Evolutionary conservation across 2,329 filamentous ascomycete genomes (phyloP).

Genomic region (Phialophora expanda): DNA sequence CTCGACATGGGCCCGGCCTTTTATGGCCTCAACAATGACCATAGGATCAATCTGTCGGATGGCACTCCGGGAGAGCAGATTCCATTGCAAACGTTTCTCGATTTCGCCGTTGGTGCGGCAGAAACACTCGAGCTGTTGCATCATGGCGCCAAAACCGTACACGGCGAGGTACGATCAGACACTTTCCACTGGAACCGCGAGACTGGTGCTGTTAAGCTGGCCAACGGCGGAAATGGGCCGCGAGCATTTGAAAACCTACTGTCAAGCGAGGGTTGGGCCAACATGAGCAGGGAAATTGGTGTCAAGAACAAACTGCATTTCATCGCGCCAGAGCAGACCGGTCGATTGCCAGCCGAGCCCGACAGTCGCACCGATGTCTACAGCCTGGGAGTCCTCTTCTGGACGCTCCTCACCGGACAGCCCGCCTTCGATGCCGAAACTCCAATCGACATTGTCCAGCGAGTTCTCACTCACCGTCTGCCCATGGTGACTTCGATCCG

Average conservation of each 20-base stretch:
- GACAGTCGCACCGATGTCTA: conserved; percentile 94
- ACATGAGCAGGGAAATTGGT: conserved; percentile 79
- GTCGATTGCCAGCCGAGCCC: conserved; percentile 87
- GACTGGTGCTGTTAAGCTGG: conserved; percentile 73
- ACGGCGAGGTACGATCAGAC: conserved; percentile 88
- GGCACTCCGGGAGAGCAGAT: conserved; percentile 64
- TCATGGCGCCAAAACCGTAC: conserved; percentile 81
- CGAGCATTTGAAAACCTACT: conserved; percentile 90
- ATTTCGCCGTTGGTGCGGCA: conserved; percentile 87
- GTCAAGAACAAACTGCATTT: conserved; percentile 88
- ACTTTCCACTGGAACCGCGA: conserved; percentile 84
- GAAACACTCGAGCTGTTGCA: conserved; percentile 90
- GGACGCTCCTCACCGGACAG: conserved; percentile 79
- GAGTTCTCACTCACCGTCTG: conserved; percentile 78
- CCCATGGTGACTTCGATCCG: conserved; percentile 76
- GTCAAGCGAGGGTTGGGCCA: conserved; percentile 81
- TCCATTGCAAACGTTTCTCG: conserved; percentile 76
- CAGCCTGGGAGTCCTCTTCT: conserved; percentile 86
- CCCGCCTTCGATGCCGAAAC: conserved; percentile 79
- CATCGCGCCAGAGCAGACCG: conserved; percentile 93
- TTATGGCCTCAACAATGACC: conserved; percentile 60
- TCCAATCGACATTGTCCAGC: conserved; percentile 89
- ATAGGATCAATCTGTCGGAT: conserved; percentile 41
- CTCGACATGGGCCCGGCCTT: conserved; percentile 75
- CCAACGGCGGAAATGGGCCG: conserved; percentile 84